Base-by-base conservation (phyloP, 1,139 yeast species). In the Pneumocystis carinii region DNA sequence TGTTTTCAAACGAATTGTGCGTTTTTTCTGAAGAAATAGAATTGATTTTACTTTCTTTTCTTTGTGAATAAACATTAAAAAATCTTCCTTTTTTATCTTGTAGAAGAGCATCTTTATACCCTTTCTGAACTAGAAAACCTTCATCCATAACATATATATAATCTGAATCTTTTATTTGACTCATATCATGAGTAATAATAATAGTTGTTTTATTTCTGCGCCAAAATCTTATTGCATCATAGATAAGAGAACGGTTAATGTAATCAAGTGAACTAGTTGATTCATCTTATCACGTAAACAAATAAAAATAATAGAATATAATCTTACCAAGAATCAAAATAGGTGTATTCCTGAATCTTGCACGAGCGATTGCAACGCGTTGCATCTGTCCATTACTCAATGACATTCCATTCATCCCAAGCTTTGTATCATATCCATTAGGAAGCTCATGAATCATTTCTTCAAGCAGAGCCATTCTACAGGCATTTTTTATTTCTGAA, bases 321-420 rank as follows among this genome's bases (percentile, higher is more conserved):
- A 19, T 57, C n/a, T 19, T 57, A 57, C 59, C 59, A 37, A 90
- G 75, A 14, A 92, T 80, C 66, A 92, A 75, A 2, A 92, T 79
- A 0, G 90, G 86, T 0, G 94, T 74, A 69, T 90, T 80, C 66
- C 89, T 77, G 4, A 90, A 68, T 66, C 78, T 79, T 0, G 97
- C 97, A 65, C 97, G 79, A 0, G 97, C 96, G 37, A 92, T 71
- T 0, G 92, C 86, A 3, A 92, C 76, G 65, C 90, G 76, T 73
- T 92, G 98, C 64, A 79, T 81, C 72, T 92, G 96, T 0, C 98
- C 98, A 3, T 97, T 97, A 67, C 96, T 89, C n/a, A 92, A 75
- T 1, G 76, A 71, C 1, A 75, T 75, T 0, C 74, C 71, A 0
- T 84, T 82, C 2, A 87, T 69, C 27, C 55, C 55, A 48, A 48